phyloP scores from a whole-genome alignment of 1,284 basidiomycete species.

The Trichosporon coremiiforme region DNA sequence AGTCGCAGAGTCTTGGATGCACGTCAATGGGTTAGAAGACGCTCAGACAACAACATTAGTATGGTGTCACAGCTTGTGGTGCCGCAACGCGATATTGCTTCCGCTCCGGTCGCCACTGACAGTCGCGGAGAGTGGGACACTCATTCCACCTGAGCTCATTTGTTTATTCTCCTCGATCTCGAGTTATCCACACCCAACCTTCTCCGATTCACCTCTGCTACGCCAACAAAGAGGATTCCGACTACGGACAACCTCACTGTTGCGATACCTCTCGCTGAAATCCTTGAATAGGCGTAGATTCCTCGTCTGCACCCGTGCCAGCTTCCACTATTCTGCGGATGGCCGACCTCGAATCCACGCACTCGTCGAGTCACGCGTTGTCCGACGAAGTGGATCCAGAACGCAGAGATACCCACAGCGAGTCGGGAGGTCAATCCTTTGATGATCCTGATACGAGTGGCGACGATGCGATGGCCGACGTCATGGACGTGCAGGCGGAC shows the following conservation, averaged over 20 bases:
- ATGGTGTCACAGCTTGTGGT: not conserved
- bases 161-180: conserved; percentile 17
- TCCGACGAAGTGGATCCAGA: conserved; percentile 28
- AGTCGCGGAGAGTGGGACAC: conserved; percentile 15
- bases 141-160: conserved; percentile 16
- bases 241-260: conserved; percentile 6
- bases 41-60: not conserved
- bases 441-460: conserved; percentile 13
- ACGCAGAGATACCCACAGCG: not conserved
- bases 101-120: conserved; percentile 10
- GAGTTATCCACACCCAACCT: conserved; percentile 11
- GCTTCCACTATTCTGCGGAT: conserved; percentile 25
- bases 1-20: not conserved
- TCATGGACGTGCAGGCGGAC: conserved; percentile 29
- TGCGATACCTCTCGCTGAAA: not conserved
- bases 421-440: conserved; percentile 13
- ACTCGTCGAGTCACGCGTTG: conserved; percentile 45
- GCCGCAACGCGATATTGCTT: conserved; percentile 4
- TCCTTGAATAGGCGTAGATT: conserved; percentile 5
- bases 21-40: not conserved
- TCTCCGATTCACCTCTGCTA: not conserved
- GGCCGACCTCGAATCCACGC: conserved; percentile 33
- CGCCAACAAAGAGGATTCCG: not conserved
- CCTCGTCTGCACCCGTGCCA: not conserved
- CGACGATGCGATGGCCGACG: conserved; percentile 25